Evolutionary conservation across 2,329 filamentous ascomycete species (phyloP), one percentile per base, ranked within the genome.

Genomic region (Macroventuria anomochaeta): DNA sequence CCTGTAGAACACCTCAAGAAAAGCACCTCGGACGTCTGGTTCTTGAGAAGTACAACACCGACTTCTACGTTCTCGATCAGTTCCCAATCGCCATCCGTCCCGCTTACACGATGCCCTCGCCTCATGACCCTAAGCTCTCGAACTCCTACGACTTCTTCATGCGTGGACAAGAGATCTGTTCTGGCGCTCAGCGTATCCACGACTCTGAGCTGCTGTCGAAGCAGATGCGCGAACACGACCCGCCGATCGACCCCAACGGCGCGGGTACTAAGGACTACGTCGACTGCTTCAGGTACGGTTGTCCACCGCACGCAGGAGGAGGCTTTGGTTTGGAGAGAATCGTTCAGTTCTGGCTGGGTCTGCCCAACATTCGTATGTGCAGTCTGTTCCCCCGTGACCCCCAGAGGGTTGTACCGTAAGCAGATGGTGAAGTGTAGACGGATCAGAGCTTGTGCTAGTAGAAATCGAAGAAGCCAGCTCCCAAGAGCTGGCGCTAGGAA

Each of bases 1-100:
- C 2, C 25, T 21, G 10, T 47, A 80, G 77, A 70, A 95, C 90
- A 0, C 87, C 90, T 0, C 88, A 93, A 70, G 90, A 95, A 75
- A 93, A 93, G 78, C 90, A 88, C n/a, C 87, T 97, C 7, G 95
- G 95, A 53, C 87, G 86, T 21, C 82, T 97, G 40, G 86, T 97
- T 62, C 88, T 90, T 52, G 83, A 90, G 67, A 97, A 96, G 79
- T 96, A 89, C 83, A 85, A 89, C 72, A 95, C 92, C 55, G 95
- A 99, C 79, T 97, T 97, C 80, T 97, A 96, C 79, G 88, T 96
- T 18, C 84, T 99, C 58, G 93, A 97, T 81, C 95, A 97, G 78
- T 99, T 96, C 82, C 95, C 95, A 37, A 87, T 95, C 75, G 81
- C 82, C 31, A 90, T 95, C 17, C 86, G 95, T 25, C 93, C 93